These are phyloP conservation scores for Arachis hypogaea DNA, from an alignment of 306 rosid species.

Conservation along the genomic window DNA sequence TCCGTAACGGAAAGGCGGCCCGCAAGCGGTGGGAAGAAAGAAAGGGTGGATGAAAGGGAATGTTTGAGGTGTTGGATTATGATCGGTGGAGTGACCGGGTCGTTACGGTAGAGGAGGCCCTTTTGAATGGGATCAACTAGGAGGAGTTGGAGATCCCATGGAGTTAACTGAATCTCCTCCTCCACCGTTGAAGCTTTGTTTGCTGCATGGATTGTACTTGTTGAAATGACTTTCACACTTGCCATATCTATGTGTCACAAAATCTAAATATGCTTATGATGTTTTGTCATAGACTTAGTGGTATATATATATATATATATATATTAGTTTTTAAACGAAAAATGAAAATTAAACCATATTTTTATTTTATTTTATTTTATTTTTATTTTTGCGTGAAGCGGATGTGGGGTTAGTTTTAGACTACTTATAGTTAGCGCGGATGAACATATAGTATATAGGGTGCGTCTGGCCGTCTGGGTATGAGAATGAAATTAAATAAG, in stretches of 20 bases:
- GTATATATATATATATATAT: no score
- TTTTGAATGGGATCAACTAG: slow-evolving; percentile 33
- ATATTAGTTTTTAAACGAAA: no score
- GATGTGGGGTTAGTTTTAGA: no score
- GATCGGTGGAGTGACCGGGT: background rate
- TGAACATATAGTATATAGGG: no score
- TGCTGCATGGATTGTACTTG: background rate
- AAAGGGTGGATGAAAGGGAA: slow-evolving; percentile 36
- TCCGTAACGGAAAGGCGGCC: slow-evolving; percentile 30
- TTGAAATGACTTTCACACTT: background rate
- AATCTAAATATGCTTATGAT: no score
- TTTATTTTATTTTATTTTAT: no score
- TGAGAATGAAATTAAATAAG: no score
- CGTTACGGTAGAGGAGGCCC: slow-evolving; percentile 36
- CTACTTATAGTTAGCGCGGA: no score
- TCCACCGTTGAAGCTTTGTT: background rate
- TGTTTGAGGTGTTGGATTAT: slow-evolving; percentile 32
- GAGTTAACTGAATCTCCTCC: background rate
- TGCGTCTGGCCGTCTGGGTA: no score
- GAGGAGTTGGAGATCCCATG: slow-evolving; percentile 35
- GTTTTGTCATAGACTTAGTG: no score
- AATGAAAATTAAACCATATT: no score
- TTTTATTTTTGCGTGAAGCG: no score
- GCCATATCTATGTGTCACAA: background rate
- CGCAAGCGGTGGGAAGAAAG: slow-evolving; percentile 40